These are phyloP conservation scores for Termitomyces eurrhizus DNA, from an alignment of 768 basidiomycete species.

Conservation along the genomic window DNA sequence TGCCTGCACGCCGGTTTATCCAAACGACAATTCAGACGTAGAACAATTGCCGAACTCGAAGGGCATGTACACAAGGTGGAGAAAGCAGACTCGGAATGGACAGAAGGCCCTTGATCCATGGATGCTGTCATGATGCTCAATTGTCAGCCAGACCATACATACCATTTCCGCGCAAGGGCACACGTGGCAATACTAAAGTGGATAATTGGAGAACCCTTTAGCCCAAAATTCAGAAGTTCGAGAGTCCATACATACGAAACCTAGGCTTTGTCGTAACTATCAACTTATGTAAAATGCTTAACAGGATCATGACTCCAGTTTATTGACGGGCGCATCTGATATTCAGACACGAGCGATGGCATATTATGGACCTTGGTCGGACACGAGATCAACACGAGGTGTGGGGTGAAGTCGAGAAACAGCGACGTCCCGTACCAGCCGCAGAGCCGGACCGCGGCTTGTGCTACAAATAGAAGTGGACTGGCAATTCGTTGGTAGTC, in stretches of 20 bases:
- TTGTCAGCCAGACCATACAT: too few relatives aligned
- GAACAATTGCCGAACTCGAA: not conserved
- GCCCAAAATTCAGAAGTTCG: not conserved
- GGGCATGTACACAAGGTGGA: not conserved
- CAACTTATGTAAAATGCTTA: not conserved
- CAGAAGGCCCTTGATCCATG: not conserved
- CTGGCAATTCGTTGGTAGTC: too few relatives aligned
- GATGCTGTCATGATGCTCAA: not conserved
- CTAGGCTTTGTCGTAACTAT: not conserved
- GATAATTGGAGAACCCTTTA: not conserved
- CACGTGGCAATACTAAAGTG: not conserved
- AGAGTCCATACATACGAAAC: not conserved
- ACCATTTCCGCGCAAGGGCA: not conserved
- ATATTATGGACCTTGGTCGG: not conserved
- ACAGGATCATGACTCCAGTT: too few relatives aligned
- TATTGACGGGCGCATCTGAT: not conserved
- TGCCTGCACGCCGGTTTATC: not conserved
- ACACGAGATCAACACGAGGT: not conserved
- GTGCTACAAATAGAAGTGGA: too few relatives aligned
- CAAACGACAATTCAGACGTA: not conserved
- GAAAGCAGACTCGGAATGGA: not conserved
- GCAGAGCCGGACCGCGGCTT: too few relatives aligned
- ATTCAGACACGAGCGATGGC: too few relatives aligned
- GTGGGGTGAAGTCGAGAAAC: too few relatives aligned
- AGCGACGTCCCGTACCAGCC: not conserved